Evolutionary conservation across 768 basidiomycete species (phyloP).

Genomic region (Serendipita vermifera): DNA sequence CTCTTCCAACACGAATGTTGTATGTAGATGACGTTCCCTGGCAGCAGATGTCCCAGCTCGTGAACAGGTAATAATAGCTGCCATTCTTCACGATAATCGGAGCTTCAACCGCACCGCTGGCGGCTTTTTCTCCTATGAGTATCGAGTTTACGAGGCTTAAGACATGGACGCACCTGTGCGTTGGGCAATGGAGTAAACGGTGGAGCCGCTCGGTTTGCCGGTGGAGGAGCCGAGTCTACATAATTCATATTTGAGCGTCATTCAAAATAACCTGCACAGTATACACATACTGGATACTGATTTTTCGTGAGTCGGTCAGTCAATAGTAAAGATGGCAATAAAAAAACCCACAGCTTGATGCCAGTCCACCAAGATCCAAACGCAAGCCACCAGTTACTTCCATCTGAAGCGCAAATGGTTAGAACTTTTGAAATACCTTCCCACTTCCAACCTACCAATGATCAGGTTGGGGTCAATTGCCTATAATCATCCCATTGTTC

Average conservation of each 20-base stretch:
- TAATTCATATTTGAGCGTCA: background rate
- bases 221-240: slow-evolving; percentile 29
- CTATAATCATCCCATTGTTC: background rate
- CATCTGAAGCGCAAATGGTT: slow-evolving; percentile 23
- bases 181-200: slow-evolving; percentile 33
- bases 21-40: slow-evolving; percentile 39
- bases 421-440: background rate
- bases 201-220: slow-evolving; percentile 29
- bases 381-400: slow-evolving; percentile 35
- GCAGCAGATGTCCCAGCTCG: slow-evolving; percentile 44
- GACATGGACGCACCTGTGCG: too few species aligned
- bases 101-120: slow-evolving; percentile 39
- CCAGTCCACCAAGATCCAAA: slow-evolving; percentile 47
- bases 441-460: slow-evolving; percentile 22
- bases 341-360: slow-evolving; percentile 31
- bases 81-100: slow-evolving; percentile 33
- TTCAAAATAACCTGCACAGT: background rate
- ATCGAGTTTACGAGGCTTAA: too few species aligned
- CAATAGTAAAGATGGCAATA: background rate
- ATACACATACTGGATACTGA: background rate
- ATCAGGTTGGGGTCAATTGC: slow-evolving; percentile 16
- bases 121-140: too few species aligned
- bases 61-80: slow-evolving; percentile 42
- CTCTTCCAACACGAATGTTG: slow-evolving; percentile 46
- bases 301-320: background rate